Evolutionary conservation across 176 grass and related monocot species (phyloP), one percentile per base, ranked within the genome.

Genomic region (Avena sativa): DNA sequence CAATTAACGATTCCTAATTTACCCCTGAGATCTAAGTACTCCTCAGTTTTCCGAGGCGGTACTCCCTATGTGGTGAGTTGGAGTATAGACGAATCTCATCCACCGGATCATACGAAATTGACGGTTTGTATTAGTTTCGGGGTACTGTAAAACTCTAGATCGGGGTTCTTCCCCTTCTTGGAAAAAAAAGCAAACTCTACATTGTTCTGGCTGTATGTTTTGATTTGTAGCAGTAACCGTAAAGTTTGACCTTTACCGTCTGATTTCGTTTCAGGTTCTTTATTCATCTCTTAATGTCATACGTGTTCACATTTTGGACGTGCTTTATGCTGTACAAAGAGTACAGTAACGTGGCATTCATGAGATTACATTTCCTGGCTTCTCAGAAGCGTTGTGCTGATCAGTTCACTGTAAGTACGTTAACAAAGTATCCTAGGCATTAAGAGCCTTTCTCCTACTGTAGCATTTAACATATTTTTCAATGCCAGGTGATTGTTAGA

Each of bases 301-400:
- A 98, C 66, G 71, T 98, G 71, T 98, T 98, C 85, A 96, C 96
- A 61, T 85, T 96, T 53, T 98, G 96, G 96, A 91, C 89, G 0
- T 93, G 88, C 47, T 96, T 92, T 76, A 89, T 96, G 85, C 80
- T 98, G 11, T 98, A 93, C 87, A 96, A 98, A 84, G 97, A 98
- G 87, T 98, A 98, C 60, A 82, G 43, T 74, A 94, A 94, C 40
- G 97, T 98, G 70, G 90, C 92, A 19, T 95, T 92, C 81, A 98
- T 98, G 94, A 98, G 97, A 86, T 85, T 98, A 56, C 97, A 98
- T 91, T 98, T 96, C 86, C 25, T 98, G 79, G 96, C 93, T 79
- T 96, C 92, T 12, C 92, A 98, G 80, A 81, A 86, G 84, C 97
- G 97, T 46, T 93, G 94, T 20, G 93, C 91, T 8, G 97, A 98